Conservation (phyloP, 2,329 filamentous ascomycete species). For the Dendryphion nanum region DNA sequence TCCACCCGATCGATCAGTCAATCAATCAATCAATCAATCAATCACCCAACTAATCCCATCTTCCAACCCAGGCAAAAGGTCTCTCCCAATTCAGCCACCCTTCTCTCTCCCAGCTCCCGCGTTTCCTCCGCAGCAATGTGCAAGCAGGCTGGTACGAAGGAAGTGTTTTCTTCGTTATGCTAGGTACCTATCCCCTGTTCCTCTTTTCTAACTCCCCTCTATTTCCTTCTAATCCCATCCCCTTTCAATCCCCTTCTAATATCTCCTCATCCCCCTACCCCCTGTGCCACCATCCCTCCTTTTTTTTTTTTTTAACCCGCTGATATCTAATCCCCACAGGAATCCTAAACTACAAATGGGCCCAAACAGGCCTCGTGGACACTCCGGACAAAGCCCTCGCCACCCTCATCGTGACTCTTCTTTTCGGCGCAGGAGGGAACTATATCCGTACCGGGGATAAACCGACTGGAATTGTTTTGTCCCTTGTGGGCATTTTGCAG, state of each 20-base stretch:
- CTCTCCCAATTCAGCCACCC: conserved; percentile 35
- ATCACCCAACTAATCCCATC: neutral
- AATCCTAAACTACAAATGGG: conserved; percentile 37
- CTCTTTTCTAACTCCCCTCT: neutral
- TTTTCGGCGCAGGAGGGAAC: conserved; percentile 24
- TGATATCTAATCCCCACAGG: conserved; percentile 13
- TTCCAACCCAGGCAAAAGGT: conserved; percentile 24
- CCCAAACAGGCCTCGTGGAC: conserved; percentile 30
- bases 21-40: too few species aligned
- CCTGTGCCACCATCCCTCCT: neutral
- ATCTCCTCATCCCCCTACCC: neutral
- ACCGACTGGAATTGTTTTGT: conserved; percentile 20
- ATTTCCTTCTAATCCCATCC: neutral
- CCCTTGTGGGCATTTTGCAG: conserved; percentile 24
- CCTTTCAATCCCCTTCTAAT: neutral
- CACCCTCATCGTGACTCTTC: conserved; percentile 21
- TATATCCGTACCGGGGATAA: conserved; percentile 24
- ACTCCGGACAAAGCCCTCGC: conserved; percentile 30
- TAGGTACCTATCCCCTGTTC: conserved; percentile 18
- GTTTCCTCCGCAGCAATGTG: conserved; percentile 25
- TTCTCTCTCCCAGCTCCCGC: conserved; percentile 27
- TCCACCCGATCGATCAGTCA: too few species aligned
- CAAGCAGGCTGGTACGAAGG: conserved; percentile 38
- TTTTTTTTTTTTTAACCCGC: neutral
- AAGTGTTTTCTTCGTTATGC: conserved; percentile 34